phyloP scores from a whole-genome alignment of 495 filamentous ascomycete species.

The Podospora fimiseda region DNA sequence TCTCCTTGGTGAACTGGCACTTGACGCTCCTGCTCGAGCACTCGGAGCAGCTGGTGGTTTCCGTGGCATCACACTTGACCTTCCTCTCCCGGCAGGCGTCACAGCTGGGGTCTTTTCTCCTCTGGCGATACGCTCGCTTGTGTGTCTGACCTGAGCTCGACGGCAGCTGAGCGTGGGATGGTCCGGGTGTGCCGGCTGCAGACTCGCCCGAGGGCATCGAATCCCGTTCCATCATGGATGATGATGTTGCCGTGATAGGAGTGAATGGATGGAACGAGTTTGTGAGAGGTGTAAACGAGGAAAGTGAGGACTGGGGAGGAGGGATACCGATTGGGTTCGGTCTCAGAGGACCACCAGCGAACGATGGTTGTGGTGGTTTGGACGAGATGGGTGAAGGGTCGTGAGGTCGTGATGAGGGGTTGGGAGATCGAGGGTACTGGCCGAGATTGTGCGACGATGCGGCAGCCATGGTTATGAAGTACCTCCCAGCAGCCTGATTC shows the following conservation, averaged over 20 bases:
- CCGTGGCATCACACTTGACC: slow-evolving; percentile 98
- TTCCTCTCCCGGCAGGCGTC: slow-evolving; percentile 96
- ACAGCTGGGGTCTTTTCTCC: slow-evolving; percentile 94
- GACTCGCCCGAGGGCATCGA: slow-evolving; percentile 48
- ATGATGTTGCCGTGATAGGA: slow-evolving; percentile 38
- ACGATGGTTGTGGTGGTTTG: slow-evolving; percentile 33
- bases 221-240: slow-evolving; percentile 47
- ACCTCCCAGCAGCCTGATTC: slow-evolving; percentile 28
- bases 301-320: slow-evolving; percentile 31
- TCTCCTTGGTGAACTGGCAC: slow-evolving; percentile 98
- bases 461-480: slow-evolving; percentile 47
- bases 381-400: slow-evolving; percentile 51
- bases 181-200: slow-evolving; percentile 44
- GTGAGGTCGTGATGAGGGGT: slow-evolving; percentile 47
- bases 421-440: slow-evolving; percentile 48
- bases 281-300: slow-evolving; percentile 20
- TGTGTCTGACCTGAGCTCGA: slow-evolving; percentile 52
- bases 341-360: slow-evolving; percentile 43
- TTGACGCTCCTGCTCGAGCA: slow-evolving; percentile 92
- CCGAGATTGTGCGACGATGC: slow-evolving; percentile 47
- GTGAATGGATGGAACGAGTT: slow-evolving; percentile 40
- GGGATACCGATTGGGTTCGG: slow-evolving; percentile 39
- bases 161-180: slow-evolving; percentile 36
- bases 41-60: slow-evolving; percentile 91
- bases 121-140: slow-evolving; percentile 90